Percentiles rank a stretch among this genome's conserved stretches.
These are phyloP conservation scores for Bacidia rubella DNA, from an alignment of 495 filamentous ascomycete species.

Conservation along the genomic window DNA sequence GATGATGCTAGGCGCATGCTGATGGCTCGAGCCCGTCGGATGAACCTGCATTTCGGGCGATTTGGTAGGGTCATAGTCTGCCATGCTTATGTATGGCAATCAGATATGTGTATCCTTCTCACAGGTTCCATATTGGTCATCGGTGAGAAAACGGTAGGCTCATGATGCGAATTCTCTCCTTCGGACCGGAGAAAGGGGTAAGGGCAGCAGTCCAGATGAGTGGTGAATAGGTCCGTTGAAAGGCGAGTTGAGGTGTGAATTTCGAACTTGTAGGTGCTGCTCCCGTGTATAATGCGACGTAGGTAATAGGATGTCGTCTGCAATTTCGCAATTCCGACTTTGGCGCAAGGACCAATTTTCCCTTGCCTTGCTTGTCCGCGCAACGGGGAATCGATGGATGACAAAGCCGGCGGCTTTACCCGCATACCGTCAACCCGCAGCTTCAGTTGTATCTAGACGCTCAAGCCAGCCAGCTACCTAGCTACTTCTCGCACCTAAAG, in stretches of 20 bases:
- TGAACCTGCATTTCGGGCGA: conserved; percentile 8
- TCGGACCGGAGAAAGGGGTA: not conserved
- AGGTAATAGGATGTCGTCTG: not conserved
- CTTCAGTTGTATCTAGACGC: too few relatives aligned
- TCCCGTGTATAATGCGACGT: not conserved
- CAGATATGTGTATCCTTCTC: not conserved
- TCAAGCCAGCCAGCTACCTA: too few relatives aligned
- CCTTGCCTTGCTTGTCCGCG: not conserved
- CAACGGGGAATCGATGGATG: not conserved
- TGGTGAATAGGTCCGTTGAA: too few relatives aligned
- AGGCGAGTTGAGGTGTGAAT: too few relatives aligned
- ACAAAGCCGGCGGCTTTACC: too few relatives aligned
- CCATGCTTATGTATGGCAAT: conserved; percentile 2
- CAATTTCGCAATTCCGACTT: too few relatives aligned
- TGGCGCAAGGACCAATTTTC: not conserved
- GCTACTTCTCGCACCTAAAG: too few relatives aligned
- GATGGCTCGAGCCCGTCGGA: conserved; percentile 20
- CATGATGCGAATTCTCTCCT: not conserved
- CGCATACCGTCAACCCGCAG: too few relatives aligned
- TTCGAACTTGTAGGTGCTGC: not conserved
- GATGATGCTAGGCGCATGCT: conserved; percentile 47
- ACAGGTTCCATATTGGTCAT: not conserved
- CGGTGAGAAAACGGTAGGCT: not conserved
- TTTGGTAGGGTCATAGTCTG: not conserved
- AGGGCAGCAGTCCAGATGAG: not conserved